Evolutionary conservation across 179 eudicot species (phyloP).

Genomic region (Nepenthes alata): DNA sequence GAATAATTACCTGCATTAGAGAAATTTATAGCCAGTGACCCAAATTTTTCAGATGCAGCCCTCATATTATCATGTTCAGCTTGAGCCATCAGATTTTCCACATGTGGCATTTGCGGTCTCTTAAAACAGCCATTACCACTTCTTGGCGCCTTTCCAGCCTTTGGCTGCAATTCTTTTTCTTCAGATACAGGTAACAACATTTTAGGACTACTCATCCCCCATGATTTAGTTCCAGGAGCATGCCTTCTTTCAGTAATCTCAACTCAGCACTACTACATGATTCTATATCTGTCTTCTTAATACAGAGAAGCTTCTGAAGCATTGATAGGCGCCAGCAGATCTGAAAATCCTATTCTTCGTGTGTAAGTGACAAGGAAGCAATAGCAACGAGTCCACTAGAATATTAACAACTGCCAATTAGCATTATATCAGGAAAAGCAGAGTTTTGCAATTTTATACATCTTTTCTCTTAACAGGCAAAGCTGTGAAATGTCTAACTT

Average conservation of each 20-base stretch:
- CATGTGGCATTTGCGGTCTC: constrained; percentile 40
- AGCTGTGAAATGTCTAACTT: too few relatives aligned
- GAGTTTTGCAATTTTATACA: too few relatives aligned
- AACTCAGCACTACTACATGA: constrained; percentile 17
- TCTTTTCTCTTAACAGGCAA: too few relatives aligned
- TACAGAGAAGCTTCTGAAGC: constrained; percentile 27
- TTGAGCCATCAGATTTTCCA: constrained; percentile 23
- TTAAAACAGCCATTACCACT: constrained; percentile 35
- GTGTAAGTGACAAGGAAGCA: neutral
- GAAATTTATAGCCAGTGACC: constrained; percentile 19
- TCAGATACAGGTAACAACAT: constrained; percentile 24
- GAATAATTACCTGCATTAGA: constrained; percentile 29
- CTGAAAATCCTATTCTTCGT: constrained; percentile 4
- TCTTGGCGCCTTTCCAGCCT: constrained; percentile 36
- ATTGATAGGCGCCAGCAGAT: constrained; percentile 16
- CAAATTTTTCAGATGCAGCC: constrained; percentile 24
- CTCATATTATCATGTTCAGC: constrained; percentile 28
- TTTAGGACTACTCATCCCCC: constrained; percentile 19
- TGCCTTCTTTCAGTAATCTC: constrained; percentile 22
- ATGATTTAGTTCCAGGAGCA: constrained; percentile 16
- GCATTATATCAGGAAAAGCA: too few relatives aligned
- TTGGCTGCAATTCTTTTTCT: constrained; percentile 37
- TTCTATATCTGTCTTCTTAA: constrained; percentile 27
- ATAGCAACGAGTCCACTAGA: too few relatives aligned
- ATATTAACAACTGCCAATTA: too few relatives aligned